Conservation (phyloP, 2,329 filamentous ascomycete species). For the Metarhizium sp. region DNA sequence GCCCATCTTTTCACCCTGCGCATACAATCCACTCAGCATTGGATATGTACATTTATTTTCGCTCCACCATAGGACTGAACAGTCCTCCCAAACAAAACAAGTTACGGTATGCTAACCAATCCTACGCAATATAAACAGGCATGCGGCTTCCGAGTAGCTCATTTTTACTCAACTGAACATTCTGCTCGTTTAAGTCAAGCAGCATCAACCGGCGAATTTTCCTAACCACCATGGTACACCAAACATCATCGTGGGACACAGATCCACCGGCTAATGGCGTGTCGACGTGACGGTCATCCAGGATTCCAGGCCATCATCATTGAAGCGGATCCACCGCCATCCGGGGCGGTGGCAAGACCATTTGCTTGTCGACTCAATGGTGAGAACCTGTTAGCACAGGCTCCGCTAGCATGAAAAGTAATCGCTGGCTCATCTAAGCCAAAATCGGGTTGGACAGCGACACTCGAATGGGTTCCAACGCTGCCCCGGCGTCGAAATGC, state of each 20-base stretch:
- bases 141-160: conserved; percentile 45
- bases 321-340: not conserved
- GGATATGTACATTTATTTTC: too few relatives aligned
- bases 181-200: conserved; percentile 47
- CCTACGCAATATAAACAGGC: conserved; percentile 41
- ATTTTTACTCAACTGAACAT: conserved; percentile 42
- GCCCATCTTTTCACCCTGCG: too few relatives aligned
- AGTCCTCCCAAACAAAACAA: not conserved
- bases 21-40: too few relatives aligned
- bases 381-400: not conserved
- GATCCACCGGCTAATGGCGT: not conserved
- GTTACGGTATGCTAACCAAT: not conserved
- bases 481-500: conserved; percentile 13
- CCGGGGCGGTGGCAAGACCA: not conserved
- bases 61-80: not conserved
- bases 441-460: conserved; percentile 5
- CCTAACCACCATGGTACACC: conserved; percentile 44
- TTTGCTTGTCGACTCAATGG: not conserved
- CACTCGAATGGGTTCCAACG: conserved; percentile 15
- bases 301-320: not conserved
- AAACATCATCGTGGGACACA: conserved; percentile 33
- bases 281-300: not conserved
- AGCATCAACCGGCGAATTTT: conserved; percentile 51
- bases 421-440: conserved; percentile 3
- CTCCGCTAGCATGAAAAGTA: not conserved